Evolutionary conservation across 1,139 yeast species (phyloP).

Genomic region (Yamadazyma taylorii): DNA sequence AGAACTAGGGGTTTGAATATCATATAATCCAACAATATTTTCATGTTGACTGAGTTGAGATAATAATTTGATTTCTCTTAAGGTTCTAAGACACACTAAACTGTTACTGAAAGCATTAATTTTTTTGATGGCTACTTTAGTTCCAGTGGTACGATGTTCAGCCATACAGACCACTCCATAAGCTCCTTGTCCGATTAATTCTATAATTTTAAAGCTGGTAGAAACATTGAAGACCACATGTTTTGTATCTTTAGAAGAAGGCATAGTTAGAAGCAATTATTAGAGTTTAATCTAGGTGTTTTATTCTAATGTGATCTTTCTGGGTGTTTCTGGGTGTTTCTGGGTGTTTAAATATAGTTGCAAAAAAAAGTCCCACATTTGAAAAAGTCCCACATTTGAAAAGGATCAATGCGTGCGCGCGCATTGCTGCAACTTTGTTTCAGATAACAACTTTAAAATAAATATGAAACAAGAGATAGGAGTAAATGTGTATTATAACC

Average conservation of each 20-base stretch:
- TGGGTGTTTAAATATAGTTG: not conserved
- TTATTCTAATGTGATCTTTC: too few relatives aligned
- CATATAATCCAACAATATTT: constrained; percentile 39
- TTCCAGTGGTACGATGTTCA: constrained; percentile 37
- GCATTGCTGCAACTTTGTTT: not conserved
- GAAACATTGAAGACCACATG: constrained; percentile 32
- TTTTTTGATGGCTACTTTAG: constrained; percentile 44
- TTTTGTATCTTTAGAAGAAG: constrained; percentile 6
- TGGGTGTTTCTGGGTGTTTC: too few relatives aligned
- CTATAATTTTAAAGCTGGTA: constrained; percentile 36
- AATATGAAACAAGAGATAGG: not conserved
- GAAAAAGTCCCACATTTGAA: constrained; percentile 2
- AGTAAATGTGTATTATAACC: constrained; percentile 1
- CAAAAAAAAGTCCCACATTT: not conserved
- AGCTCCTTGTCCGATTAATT: constrained; percentile 49
- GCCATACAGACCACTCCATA: constrained; percentile 48
- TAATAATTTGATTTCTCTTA: constrained; percentile 42
- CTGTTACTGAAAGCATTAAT: constrained; percentile 41
- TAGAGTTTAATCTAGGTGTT: too few relatives aligned
- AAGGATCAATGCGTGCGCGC: not conserved
- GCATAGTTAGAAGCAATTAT: too few relatives aligned
- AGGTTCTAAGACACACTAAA: constrained; percentile 38
- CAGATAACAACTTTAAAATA: too few relatives aligned
- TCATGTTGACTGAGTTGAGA: constrained; percentile 39
- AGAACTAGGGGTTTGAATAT: constrained; percentile 37